A percentile compares a stretch with the other conserved stretches of the same genome.
phyloP scores from a whole-genome alignment of 2,329 filamentous ascomycete species.

The Alternaria brassicicola region DNA sequence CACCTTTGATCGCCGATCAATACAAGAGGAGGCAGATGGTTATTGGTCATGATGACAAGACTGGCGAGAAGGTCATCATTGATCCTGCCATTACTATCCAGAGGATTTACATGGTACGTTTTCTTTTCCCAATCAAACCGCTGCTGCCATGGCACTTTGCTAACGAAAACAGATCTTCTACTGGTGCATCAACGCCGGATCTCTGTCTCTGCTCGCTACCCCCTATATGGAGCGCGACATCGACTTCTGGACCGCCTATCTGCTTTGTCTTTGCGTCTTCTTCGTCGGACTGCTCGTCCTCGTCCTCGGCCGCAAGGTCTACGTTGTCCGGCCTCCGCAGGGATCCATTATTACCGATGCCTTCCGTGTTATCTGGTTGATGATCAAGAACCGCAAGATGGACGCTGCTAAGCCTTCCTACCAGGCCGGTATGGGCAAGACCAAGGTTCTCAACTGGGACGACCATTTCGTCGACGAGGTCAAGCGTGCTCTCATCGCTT shows the following conservation, averaged over 20 bases:
- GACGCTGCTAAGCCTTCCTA: slow-evolving; percentile 71
- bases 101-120: slow-evolving; percentile 57
- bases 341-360: slow-evolving; percentile 48
- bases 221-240: slow-evolving; percentile 73
- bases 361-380: slow-evolving; percentile 66
- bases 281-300: slow-evolving; percentile 64
- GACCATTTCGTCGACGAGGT: slow-evolving; percentile 76
- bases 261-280: slow-evolving; percentile 70
- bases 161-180: slow-evolving; percentile 63
- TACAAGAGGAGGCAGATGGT: slow-evolving; percentile 53
- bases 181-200: slow-evolving; percentile 73
- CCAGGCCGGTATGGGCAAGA: slow-evolving; percentile 60
- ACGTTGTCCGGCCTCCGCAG: slow-evolving; percentile 48
- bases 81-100: slow-evolving; percentile 56
- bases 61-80: slow-evolving; percentile 55
- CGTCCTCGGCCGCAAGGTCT: slow-evolving; percentile 46
- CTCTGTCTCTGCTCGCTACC: slow-evolving; percentile 70
- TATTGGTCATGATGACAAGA: slow-evolving; percentile 50
- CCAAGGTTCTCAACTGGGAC: slow-evolving; percentile 62
- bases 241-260: slow-evolving; percentile 72
- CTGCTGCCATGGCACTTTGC: neutral
- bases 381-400: slow-evolving; percentile 61
- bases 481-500: slow-evolving; percentile 69
- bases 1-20: slow-evolving; percentile 58
- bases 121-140: too few species aligned